These are phyloP conservation scores for Eremothecium gossypii DNA, from an alignment of 1,139 yeast species.

Conservation along the genomic window DNA sequence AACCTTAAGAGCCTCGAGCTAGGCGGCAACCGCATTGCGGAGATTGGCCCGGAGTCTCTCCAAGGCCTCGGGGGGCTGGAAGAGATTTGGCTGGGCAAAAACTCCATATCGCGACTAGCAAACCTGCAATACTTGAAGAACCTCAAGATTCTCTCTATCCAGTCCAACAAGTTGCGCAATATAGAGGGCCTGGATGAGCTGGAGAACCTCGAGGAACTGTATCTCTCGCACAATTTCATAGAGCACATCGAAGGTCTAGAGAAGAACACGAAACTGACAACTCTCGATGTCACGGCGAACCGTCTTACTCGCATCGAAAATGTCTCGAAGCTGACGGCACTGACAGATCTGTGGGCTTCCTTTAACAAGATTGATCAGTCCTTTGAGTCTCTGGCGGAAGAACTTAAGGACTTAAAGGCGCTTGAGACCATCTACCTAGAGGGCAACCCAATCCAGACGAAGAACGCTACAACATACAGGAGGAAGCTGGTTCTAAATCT, in stretches of 20 bases:
- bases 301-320: conserved; percentile 52
- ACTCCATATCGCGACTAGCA: conserved; percentile 57
- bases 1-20: conserved; percentile 69
- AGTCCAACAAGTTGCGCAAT: conserved; percentile 71
- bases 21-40: conserved; percentile 78
- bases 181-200: conserved; percentile 75
- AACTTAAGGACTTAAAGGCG: conserved; percentile 52
- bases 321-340: conserved; percentile 50
- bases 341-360: conserved; percentile 94
- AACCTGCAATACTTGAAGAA: conserved; percentile 55
- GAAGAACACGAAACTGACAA: conserved; percentile 53
- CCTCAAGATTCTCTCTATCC: conserved; percentile 74
- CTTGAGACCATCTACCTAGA: conserved; percentile 90
- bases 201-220: conserved; percentile 70
- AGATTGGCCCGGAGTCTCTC: conserved; percentile 41
- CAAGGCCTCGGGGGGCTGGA: conserved; percentile 45
- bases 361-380: conserved; percentile 53
- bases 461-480: conserved; percentile 72
- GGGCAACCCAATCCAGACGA: conserved; percentile 79
- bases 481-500: conserved; percentile 68
- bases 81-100: conserved; percentile 91
- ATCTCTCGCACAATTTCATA: conserved; percentile 80
- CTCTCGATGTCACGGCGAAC: conserved; percentile 78
- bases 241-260: conserved; percentile 71
- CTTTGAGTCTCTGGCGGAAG: conserved; percentile 59